Conservation (phyloP, 1,284 basidiomycete genomes). For the Fomitopsis schrenkii region DNA sequence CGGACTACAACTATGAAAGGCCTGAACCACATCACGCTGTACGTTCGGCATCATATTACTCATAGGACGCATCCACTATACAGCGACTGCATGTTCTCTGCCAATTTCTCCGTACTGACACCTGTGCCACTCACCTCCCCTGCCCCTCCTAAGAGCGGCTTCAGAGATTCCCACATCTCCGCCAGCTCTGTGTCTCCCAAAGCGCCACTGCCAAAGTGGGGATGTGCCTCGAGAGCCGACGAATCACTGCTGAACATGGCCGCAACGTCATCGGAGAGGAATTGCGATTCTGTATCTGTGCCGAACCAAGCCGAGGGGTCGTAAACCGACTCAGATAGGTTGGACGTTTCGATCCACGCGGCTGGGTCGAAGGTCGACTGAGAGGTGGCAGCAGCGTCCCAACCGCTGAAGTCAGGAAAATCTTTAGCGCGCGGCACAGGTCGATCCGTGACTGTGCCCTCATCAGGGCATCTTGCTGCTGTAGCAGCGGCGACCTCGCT, state of each 20-base stretch:
- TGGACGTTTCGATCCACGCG: not conserved
- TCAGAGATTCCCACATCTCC: constrained; percentile 24
- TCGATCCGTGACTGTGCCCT: too few relatives aligned
- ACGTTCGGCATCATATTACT: not conserved
- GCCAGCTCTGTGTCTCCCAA: constrained; percentile 18
- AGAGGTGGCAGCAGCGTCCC: not conserved
- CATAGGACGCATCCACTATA: constrained; percentile 19
- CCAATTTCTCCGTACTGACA: constrained; percentile 12
- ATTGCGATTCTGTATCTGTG: not conserved
- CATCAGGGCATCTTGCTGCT: too few relatives aligned
- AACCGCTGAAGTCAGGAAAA: not conserved
- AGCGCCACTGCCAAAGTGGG: constrained; percentile 1
- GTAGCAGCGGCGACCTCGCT: too few relatives aligned
- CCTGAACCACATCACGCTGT: not conserved
- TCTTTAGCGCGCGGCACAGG: too few relatives aligned
- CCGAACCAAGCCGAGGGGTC: not conserved
- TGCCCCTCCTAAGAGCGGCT: constrained; percentile 14
- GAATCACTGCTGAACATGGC: constrained; percentile 8
- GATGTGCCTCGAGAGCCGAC: not conserved
- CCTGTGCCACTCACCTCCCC: not conserved
- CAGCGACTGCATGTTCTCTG: constrained; percentile 16
- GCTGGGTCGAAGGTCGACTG: not conserved
- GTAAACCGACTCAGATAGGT: not conserved
- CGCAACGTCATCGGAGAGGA: constrained; percentile 1
- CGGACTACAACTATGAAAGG: not conserved